Percentiles rank a stretch among this genome's conserved stretches.
These are phyloP conservation scores for Periconia digitata DNA, from an alignment of 2,329 filamentous ascomycete species.

Conservation along the genomic window DNA sequence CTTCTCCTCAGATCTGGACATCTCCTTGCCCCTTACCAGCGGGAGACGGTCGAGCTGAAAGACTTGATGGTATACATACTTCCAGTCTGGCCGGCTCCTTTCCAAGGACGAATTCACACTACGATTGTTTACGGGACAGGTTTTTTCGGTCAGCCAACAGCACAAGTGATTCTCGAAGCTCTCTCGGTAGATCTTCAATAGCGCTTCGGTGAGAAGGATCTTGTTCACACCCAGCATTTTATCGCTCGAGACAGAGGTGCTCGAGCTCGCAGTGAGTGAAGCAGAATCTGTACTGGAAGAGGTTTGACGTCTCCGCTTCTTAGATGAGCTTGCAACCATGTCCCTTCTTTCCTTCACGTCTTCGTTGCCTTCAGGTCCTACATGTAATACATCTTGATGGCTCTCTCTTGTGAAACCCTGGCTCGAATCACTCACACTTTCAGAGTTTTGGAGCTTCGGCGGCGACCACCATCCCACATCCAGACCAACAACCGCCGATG, in stretches of 20 bases:
- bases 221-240: slow-evolving; percentile 40
- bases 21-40: slow-evolving; percentile 43
- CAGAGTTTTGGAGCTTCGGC: background rate
- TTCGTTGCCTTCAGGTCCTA: background rate
- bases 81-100: slow-evolving; percentile 49
- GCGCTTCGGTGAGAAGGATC: slow-evolving; percentile 46
- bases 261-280: slow-evolving; percentile 19
- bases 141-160: slow-evolving; percentile 58
- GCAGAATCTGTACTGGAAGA: slow-evolving; percentile 22
- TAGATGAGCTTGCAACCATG: slow-evolving; percentile 2
- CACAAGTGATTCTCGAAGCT: slow-evolving; percentile 56
- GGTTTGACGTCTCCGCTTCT: slow-evolving; percentile 29
- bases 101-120: slow-evolving; percentile 27
- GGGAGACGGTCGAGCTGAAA: slow-evolving; percentile 51
- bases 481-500: background rate
- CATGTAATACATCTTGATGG: background rate
- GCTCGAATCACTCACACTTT: background rate
- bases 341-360: background rate
- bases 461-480: background rate
- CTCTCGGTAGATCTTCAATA: slow-evolving; percentile 57
- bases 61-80: slow-evolving; percentile 55
- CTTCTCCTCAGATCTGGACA: slow-evolving; percentile 48
- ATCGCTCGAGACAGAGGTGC: slow-evolving; percentile 25
- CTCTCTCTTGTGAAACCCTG: background rate
- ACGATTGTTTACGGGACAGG: slow-evolving; percentile 52